Evolutionary conservation across 2,329 filamentous ascomycete genomes (phyloP), one percentile per base, ranked within the genome.

Genomic region (Neopestalotiopsis sp.): DNA sequence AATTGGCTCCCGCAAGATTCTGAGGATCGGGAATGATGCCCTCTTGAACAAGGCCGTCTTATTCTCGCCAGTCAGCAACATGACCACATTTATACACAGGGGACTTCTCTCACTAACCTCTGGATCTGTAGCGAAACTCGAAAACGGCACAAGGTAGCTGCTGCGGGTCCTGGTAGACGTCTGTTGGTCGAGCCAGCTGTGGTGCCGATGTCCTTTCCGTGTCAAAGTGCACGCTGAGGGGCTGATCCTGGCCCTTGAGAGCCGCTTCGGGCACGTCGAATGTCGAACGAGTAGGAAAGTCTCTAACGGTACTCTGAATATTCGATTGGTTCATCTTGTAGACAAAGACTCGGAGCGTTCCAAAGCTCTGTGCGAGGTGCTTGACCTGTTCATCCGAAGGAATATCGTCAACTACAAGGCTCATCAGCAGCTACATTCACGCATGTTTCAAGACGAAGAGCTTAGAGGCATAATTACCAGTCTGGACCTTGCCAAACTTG

Each of bases 91-190:
- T 38, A 38, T 7, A 38, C 34, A 38, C 34, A 2, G 0, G 10
- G 24, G 4, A 4, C 24, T 56, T 14, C 17, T 56, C 20, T 59
- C 57, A 14, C 24, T 24, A 6, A 62, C 61, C 61, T 62, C 5
- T 62, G 3, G 61, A 62, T n/a, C 30, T 5, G 32, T 62, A 62
- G 10, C 61, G 61, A 40, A 62, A 62, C 32, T 62, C 61, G 32
- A 62, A 62, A 28, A 62, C 32, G 17, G 32, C 61, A 20, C 7
- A 40, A 38, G 61, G 61, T n/a, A 38, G 61, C 13, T 32, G 17
- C 13, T 30, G 61, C 17, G 28, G 28, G n/a, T 62, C n/a, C 17
- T 34, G 32, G 32, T 17, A 62, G 61, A 40, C 32, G 17, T 62
- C 32, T 14, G 5, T n/a, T 24, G n/a, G 17, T 14, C 20, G 57